Evolutionary conservation across 1,284 basidiomycete species (phyloP), one percentile per base, ranked within the genome.

Genomic region (Rhodotorula mucilaginosa): DNA sequence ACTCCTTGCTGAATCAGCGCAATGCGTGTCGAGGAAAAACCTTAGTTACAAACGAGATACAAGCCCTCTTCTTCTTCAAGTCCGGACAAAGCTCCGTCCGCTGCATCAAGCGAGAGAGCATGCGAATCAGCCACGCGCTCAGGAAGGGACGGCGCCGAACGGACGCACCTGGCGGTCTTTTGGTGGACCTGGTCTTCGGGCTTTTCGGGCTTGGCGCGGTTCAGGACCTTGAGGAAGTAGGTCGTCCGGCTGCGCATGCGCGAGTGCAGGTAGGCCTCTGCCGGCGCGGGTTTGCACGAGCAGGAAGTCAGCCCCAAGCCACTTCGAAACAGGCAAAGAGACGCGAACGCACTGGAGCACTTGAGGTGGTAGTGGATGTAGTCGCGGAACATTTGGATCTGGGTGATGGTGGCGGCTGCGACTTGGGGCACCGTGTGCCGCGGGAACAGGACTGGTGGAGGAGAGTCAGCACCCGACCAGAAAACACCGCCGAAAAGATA

Each of bases 351-450:
- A 56, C 54, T 99, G 66, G 91, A 95, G 82, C 96, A 98, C 81
- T 96, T 99, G 87, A 99, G 97, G 83, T 99, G 97, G 83, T 99
- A 99, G 83, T 99, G 97, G 52, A 99, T 85, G 81, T 98, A 98
- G 82, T 98, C 94, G 65, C 97, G 87, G 89, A 99, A 99, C 54
- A 97, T 86, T 81, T 98, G 93, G 79, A 99, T 92, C 79, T 93
- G 92, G 51, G 93, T 95, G 80, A 98, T 98, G 21, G 94, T 96
- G 47, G 86, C 84, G n/a, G 87, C 85, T 12, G 91, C 89, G 51
- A 88, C 85, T n/a, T 86, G 83, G 7, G 88, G 84, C 78, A 89
- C 91, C 81, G 97, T 98, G 85, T 99, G 97, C 62, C 94, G 91
- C 49, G 97, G 97, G 85, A 95, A 97, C 68, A 99, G 87, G 70